Percentiles rank a stretch among this genome's conserved stretches.
These are phyloP conservation scores for Thelephora aurantiotincta DNA, from an alignment of 768 basidiomycete genomes.

Conservation along the genomic window DNA sequence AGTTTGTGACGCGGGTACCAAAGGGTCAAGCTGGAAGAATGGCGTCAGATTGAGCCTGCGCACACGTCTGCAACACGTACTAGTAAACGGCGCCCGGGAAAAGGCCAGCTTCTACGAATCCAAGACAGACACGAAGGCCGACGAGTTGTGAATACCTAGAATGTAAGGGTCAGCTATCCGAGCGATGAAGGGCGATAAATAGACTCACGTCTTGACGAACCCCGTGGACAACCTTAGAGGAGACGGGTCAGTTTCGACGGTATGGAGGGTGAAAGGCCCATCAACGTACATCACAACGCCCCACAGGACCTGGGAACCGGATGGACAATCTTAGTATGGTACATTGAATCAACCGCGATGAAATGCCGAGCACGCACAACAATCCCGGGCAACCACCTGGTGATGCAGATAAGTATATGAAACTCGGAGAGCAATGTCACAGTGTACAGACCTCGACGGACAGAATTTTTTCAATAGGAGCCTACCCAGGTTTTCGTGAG, in stretches of 20 bases:
- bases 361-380: slow-evolving; percentile 23
- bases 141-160: slow-evolving; percentile 47
- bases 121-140: slow-evolving; percentile 41
- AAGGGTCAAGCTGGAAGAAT: slow-evolving; percentile 10
- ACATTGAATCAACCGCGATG: background rate
- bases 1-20: slow-evolving; percentile 19
- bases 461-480: slow-evolving; percentile 45
- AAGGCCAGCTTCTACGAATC: slow-evolving; percentile 53
- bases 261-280: background rate
- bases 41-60: background rate
- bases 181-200: too few relatives aligned
- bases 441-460: slow-evolving; percentile 29
- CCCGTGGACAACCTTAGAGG: slow-evolving; percentile 37
- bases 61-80: slow-evolving; percentile 17
- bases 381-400: slow-evolving; percentile 48
- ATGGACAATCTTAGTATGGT: background rate
- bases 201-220: slow-evolving; percentile 46
- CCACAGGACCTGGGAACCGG: slow-evolving; percentile 33
- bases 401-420: background rate
- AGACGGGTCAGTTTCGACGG: background rate
- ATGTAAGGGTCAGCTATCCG: background rate
- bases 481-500: slow-evolving; percentile 6
- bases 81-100: slow-evolving; percentile 69
- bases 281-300: slow-evolving; percentile 31
- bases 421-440: background rate